Evolutionary conservation across 345 rosid genomes (phyloP), one percentile per base, ranked within the genome.

Genomic region (Lumnitzera racemosa): DNA sequence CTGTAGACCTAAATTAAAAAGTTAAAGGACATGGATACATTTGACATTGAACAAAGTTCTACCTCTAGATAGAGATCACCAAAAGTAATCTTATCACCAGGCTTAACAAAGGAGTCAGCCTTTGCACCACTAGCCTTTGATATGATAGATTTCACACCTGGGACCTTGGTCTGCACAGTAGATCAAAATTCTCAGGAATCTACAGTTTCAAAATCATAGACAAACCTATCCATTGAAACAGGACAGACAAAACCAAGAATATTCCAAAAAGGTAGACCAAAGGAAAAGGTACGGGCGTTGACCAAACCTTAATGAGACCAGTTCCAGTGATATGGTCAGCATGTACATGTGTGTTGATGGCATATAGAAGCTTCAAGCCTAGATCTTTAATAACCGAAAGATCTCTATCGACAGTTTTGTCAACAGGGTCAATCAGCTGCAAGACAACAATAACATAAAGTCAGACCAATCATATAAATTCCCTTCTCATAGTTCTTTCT

Each of bases 271-370:
- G n/a, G 14, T 8, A 58, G 12, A n/a, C 3, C 17, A 51, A 25
- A 20, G 41, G 53, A 5, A 13, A 29, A 36, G 43, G 43, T 9
- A 36, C 9, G 11, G 7, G 24, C 15, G 24, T 55, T 48, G n/a
- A 2, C 31, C 16, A 17, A 48, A 94, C 99, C 97, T 86, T 90
- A 46, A 94, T 73, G 62, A 87, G 81, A 47, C 95, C 96, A 47
- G 97, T 80, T 27, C 99, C 97, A 15, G 95, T 94, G 47, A 94
- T 80, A 76, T 94, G 99, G 79, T 94, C 99, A 43, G 99, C 99
- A 77, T 94, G 99, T 6, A 90, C 97, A 74, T 90, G 97, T 43
- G 99, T 94, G 83, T 90, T 94, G 76, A 84, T 61, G 2, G 88
- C 98, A 78, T 89, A 89, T 1, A 81, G 51, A 16, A 89, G 88